Evolutionary conservation across 495 filamentous ascomycete species (phyloP).

Genomic region (Hypoxylon fuscum): DNA sequence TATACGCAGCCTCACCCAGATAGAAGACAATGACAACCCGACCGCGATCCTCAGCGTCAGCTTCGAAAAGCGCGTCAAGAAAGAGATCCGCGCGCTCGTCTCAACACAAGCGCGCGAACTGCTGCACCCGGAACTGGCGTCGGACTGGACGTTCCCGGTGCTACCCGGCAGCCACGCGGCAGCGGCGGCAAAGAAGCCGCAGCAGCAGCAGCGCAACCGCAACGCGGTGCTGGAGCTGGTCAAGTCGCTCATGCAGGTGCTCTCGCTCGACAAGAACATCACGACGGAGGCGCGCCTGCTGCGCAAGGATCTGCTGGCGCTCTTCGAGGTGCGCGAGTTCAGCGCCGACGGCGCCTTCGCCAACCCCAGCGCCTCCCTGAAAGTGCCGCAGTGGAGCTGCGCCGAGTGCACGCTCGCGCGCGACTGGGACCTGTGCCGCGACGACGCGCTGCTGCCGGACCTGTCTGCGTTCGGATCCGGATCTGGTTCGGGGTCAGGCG

Average conservation of each 20-base stretch:
- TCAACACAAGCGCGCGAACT: constrained; percentile 86
- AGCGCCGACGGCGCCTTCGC: constrained; percentile 83
- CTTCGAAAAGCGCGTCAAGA: constrained; percentile 90
- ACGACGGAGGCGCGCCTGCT: constrained; percentile 85
- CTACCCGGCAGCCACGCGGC: constrained; percentile 75
- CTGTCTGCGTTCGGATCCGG: too few relatives aligned
- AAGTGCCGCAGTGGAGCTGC: constrained; percentile 80
- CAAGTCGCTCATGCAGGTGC: constrained; percentile 88
- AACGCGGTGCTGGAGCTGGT: constrained; percentile 91
- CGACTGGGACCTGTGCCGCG: constrained; percentile 94
- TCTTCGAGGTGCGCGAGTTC: constrained; percentile 96
- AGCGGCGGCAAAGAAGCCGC: constrained; percentile 53
- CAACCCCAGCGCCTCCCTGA: constrained; percentile 82
- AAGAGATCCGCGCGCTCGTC: constrained; percentile 81
- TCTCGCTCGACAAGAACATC: constrained; percentile 87
- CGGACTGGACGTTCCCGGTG: constrained; percentile 86
- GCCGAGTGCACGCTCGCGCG: constrained; percentile 85
- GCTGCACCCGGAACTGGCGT: constrained; percentile 85
- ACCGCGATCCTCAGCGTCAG: constrained; percentile 73
- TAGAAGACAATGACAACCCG: constrained; percentile 64
- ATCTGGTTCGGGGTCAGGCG: constrained; percentile 15
- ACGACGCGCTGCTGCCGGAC: constrained; percentile 79
- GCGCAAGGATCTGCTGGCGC: constrained; percentile 83
- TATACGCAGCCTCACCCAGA: constrained; percentile 62
- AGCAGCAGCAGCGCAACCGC: too few relatives aligned